A percentile compares a stretch with the other conserved stretches of the same genome.
Evolutionary conservation across 1,284 basidiomycete species (phyloP).

Genomic region (Malassezia caprae): DNA sequence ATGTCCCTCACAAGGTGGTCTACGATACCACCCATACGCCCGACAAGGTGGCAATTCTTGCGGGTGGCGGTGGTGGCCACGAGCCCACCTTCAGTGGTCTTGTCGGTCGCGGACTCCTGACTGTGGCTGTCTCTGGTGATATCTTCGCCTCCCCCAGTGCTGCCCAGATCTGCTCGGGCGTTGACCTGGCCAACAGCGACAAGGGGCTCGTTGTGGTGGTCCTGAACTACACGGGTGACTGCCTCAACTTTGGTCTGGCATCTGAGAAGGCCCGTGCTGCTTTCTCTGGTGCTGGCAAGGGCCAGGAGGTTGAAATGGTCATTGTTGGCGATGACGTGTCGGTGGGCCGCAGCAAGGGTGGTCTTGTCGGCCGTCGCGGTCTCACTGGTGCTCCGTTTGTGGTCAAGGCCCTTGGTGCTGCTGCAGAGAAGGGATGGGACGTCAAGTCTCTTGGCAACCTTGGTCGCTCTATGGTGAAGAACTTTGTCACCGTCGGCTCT

Average conservation of each 20-base stretch:
- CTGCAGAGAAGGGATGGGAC: constrained; percentile 32
- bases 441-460: constrained; percentile 39
- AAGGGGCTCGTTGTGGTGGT: constrained; percentile 48
- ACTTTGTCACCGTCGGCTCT: constrained; percentile 54
- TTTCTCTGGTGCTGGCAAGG: constrained; percentile 29
- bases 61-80: constrained; percentile 52
- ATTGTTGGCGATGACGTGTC: constrained; percentile 53
- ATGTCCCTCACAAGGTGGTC: constrained; percentile 44
- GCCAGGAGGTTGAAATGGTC: constrained; percentile 50
- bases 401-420: constrained; percentile 46
- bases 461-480: constrained; percentile 56
- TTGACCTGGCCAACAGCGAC: constrained; percentile 50
- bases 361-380: constrained; percentile 51
- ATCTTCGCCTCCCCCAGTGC: constrained; percentile 54
- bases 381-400: constrained; percentile 50
- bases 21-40: constrained; percentile 43
- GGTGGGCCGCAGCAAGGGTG: constrained; percentile 50
- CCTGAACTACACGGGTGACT: constrained; percentile 52
- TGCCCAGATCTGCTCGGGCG: constrained; percentile 50
- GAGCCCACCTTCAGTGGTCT: constrained; percentile 50
- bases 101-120: constrained; percentile 50
- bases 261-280: constrained; percentile 45
- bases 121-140: constrained; percentile 51
- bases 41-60: constrained; percentile 51
- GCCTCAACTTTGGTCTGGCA: constrained; percentile 52